Percentiles rank a stretch among this genome's conserved stretches.
Conservation (phyloP, 495 filamentous ascomycete genomes). For the Hypoxylon subgilvum region DNA sequence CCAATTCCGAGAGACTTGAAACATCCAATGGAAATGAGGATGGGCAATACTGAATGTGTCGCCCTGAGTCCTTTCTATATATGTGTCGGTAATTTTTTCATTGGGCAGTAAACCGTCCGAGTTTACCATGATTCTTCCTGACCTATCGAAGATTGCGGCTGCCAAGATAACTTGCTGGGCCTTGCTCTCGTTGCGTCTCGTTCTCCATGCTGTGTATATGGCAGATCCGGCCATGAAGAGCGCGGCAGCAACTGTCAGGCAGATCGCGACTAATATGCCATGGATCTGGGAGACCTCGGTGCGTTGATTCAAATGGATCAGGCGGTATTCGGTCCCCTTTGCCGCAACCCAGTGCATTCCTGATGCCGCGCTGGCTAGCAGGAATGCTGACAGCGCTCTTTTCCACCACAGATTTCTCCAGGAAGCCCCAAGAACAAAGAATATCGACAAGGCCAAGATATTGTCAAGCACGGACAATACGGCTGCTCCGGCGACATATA, state of each 20-base stretch:
- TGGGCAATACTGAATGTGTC: conserved; percentile 79
- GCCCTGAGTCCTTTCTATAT: conserved; percentile 73
- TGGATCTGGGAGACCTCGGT: conserved; percentile 56
- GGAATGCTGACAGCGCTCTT: conserved; percentile 64
- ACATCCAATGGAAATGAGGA: conserved; percentile 86
- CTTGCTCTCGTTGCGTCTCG: conserved; percentile 62
- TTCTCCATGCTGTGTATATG: conserved; percentile 61
- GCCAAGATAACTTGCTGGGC: conserved; percentile 81
- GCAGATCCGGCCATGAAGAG: conserved; percentile 56
- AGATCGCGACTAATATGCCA: conserved; percentile 67
- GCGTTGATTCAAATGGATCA: conserved; percentile 46
- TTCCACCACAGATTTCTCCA: conserved; percentile 85
- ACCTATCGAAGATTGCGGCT: conserved; percentile 74
- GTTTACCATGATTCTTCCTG: conserved; percentile 78
- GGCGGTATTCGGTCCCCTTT: conserved; percentile 69
- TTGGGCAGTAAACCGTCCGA: conserved; percentile 81
- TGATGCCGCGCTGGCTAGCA: conserved; percentile 75
- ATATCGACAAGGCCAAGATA: conserved; percentile 69
- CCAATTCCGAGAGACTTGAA: conserved; percentile 81
- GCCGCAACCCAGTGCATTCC: conserved; percentile 91
- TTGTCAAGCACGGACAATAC: conserved; percentile 75
- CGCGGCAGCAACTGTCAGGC: conserved; percentile 67
- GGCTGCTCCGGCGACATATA: conserved; percentile 70
- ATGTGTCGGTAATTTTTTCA: conserved; percentile 79
- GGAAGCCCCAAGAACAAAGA: conserved; percentile 75